Conservation (phyloP, 2,329 filamentous ascomycete genomes). For the Arthrobotrys megalospora region DNA sequence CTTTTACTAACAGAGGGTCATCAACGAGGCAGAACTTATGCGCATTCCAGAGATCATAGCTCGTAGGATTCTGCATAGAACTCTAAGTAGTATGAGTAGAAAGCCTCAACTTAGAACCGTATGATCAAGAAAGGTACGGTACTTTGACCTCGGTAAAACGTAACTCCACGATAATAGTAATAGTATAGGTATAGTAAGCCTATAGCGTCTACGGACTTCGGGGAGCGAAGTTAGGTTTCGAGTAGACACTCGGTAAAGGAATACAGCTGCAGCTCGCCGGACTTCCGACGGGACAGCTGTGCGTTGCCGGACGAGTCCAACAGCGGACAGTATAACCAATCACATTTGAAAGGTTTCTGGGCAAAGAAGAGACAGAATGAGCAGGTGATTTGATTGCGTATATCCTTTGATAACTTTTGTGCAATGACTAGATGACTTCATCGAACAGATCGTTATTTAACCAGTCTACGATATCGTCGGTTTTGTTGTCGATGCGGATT, state of each 20-base stretch:
- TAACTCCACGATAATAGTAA: neutral
- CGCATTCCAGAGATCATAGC: no score
- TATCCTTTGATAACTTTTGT: constrained; percentile 1
- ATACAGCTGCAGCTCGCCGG: neutral
- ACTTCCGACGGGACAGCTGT: constrained; percentile 4
- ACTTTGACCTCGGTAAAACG: neutral
- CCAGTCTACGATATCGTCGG: neutral
- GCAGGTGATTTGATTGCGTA: neutral
- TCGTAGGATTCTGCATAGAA: no score
- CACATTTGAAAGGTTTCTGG: neutral
- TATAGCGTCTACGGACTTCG: constrained; percentile 10
- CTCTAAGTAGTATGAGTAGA: no score
- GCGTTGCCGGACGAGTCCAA: constrained; percentile 5
- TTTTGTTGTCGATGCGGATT: neutral
- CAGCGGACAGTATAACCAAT: neutral
- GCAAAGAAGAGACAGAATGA: neutral
- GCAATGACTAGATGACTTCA: neutral
- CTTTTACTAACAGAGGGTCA: no score
- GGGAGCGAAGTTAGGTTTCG: neutral
- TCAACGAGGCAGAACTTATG: no score
- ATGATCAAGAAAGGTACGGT: neutral
- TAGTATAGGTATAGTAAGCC: neutral
- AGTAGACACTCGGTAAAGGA: neutral
- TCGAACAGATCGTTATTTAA: neutral
- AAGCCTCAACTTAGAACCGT: neutral